Evolutionary conservation across 345 rosid genomes (phyloP).

Genomic region (Hibiscus syriacus): DNA sequence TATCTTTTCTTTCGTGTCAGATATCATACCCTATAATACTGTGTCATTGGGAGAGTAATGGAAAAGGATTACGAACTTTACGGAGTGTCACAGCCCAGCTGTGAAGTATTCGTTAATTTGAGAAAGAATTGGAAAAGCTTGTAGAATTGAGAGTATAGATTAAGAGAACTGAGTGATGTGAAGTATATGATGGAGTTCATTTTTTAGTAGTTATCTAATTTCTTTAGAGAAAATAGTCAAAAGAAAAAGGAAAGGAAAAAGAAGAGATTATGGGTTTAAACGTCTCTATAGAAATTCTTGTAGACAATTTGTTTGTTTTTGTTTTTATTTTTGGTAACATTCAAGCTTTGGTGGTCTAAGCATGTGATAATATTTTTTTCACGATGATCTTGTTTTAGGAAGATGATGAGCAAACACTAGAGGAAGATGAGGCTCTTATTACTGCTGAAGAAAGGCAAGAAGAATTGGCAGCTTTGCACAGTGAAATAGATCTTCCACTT

Average conservation of each 20-base stretch:
- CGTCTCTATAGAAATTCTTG: neutral
- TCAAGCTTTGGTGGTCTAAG: neutral
- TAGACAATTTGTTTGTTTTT: neutral
- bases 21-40: neutral
- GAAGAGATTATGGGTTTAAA: neutral
- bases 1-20: conserved; percentile 3
- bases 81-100: no score
- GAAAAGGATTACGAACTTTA: neutral
- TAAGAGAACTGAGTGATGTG: no score
- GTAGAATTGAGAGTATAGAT: no score
- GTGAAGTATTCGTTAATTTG: no score
- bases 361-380: neutral
- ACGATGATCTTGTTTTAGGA: conserved; percentile 58
- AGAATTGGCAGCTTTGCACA: conserved; percentile 77
- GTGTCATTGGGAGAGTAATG: neutral
- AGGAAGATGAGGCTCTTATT: conserved; percentile 87
- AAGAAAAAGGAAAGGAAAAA: neutral
- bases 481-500: conserved; percentile 79
- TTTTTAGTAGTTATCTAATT: neutral
- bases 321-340: neutral
- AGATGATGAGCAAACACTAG: conserved; percentile 92
- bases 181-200: neutral
- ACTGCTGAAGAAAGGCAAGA: conserved; percentile 82
- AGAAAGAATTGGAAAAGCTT: no score
- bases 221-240: neutral